Percentiles rank a stretch among this genome's conserved stretches.
phyloP scores from a whole-genome alignment of 805 yeast species.

The Brettanomyces bruxellensis region DNA sequence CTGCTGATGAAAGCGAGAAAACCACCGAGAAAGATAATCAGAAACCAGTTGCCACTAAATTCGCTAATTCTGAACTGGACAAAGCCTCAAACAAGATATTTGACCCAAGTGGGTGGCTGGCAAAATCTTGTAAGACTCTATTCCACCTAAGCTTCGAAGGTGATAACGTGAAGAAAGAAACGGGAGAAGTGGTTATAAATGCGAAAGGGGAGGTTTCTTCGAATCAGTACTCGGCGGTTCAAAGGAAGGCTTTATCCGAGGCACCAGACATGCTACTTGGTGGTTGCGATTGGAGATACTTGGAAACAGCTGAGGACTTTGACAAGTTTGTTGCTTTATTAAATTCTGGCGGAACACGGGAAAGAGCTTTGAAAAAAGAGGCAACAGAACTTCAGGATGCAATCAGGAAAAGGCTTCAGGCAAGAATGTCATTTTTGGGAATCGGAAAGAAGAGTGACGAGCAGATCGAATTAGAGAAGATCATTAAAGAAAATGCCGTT shows the following conservation, averaged over 20 bases:
- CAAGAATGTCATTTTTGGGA: conserved; percentile 48
- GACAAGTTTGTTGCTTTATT: conserved; percentile 54
- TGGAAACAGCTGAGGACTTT: conserved; percentile 54
- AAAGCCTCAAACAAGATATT: no score
- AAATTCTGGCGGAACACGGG: conserved; percentile 68
- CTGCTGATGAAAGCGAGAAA: not conserved
- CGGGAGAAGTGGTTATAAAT: conserved; percentile 23
- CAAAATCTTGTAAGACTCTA: conserved; percentile 10
- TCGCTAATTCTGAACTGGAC: no score
- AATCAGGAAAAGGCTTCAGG: conserved; percentile 43
- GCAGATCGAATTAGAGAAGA: conserved; percentile 31
- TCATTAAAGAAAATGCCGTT: conserved; percentile 30
- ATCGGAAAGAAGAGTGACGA: conserved; percentile 34
- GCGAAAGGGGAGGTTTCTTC: conserved; percentile 28
- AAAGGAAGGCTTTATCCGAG: conserved; percentile 64
- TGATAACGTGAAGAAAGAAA: conserved; percentile 14
- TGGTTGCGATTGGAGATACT: conserved; percentile 58
- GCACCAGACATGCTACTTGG: conserved; percentile 44
- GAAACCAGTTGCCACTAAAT: no score
- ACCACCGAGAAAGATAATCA: no score
- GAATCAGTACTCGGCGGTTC: conserved; percentile 26
- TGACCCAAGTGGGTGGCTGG: not conserved
- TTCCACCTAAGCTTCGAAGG: conserved; percentile 25
- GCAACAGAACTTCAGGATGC: conserved; percentile 42
- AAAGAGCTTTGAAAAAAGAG: conserved; percentile 56